A percentile compares a stretch with the other conserved stretches of the same genome.
These are phyloP conservation scores for Teunomyces gatunensis DNA, from an alignment of 805 yeast genomes.

Conservation along the genomic window DNA sequence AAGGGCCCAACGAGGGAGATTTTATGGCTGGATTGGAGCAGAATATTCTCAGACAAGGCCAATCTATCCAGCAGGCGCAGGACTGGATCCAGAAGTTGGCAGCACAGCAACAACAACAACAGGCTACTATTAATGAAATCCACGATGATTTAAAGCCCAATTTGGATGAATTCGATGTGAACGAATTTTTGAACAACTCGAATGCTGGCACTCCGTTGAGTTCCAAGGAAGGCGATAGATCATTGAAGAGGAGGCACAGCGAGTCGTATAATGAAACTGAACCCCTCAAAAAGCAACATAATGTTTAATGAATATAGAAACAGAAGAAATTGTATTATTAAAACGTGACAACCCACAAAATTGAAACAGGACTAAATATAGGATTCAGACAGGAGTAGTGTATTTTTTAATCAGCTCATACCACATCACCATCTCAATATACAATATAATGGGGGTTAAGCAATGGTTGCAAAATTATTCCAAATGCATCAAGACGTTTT, in stretches of 20 bases:
- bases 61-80: conserved; percentile 52
- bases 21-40: conserved; percentile 43
- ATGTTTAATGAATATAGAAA: neutral
- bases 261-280: neutral
- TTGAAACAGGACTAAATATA: too few species aligned
- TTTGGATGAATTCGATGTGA: conserved; percentile 40
- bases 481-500: too few species aligned
- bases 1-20: conserved; percentile 12
- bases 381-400: too few species aligned
- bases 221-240: neutral
- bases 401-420: too few species aligned
- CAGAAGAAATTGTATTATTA: neutral
- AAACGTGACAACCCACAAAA: neutral
- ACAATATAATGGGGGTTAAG: too few species aligned
- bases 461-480: too few species aligned
- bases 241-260: neutral
- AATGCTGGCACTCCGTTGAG: conserved; percentile 1
- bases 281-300: neutral
- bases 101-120: conserved; percentile 14
- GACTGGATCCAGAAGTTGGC: conserved; percentile 49
- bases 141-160: conserved; percentile 9
- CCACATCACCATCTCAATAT: too few species aligned
- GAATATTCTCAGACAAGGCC: conserved; percentile 48
- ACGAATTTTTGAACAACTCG: conserved; percentile 49
- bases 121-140: conserved; percentile 11